Percentiles rank a stretch among this genome's conserved stretches.
phyloP scores from a whole-genome alignment of 2,329 filamentous ascomycete species.

The Hypoxylon rubiginosum region DNA sequence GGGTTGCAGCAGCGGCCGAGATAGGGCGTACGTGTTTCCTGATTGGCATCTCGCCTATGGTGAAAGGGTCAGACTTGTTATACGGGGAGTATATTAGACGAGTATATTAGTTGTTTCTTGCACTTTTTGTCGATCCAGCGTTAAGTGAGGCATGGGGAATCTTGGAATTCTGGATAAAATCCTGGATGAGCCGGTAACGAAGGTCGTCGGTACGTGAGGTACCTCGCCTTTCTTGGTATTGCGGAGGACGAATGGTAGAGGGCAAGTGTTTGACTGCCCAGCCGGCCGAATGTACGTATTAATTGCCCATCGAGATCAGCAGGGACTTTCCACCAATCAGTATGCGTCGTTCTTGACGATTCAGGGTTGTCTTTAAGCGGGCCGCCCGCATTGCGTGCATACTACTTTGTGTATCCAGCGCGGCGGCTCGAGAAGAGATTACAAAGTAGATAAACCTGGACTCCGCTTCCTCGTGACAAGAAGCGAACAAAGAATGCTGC shows the following conservation, averaged over 20 bases:
- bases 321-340: slow-evolving; percentile 22
- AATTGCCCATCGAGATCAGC: slow-evolving; percentile 19
- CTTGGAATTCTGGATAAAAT: slow-evolving; percentile 13
- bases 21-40: slow-evolving; percentile 9
- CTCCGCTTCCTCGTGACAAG: slow-evolving; percentile 20
- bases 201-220: background rate
- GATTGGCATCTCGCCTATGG: slow-evolving; percentile 36
- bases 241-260: slow-evolving; percentile 5
- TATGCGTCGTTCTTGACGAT: background rate
- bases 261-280: slow-evolving; percentile 6
- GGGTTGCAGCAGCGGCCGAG: slow-evolving; percentile 37
- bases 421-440: slow-evolving; percentile 30
- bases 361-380: slow-evolving; percentile 24
- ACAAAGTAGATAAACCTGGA: slow-evolving; percentile 13
- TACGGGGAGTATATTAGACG: slow-evolving; percentile 1
- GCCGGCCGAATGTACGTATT: slow-evolving; percentile 11
- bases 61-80: slow-evolving; percentile 19
- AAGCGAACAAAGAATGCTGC: slow-evolving; percentile 27
- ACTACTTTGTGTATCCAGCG: slow-evolving; percentile 30
- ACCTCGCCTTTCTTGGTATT: background rate
- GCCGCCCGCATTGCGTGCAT: slow-evolving; percentile 39
- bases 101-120: slow-evolving; percentile 7
- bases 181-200: slow-evolving; percentile 9
- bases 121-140: slow-evolving; percentile 23
- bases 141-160: slow-evolving; percentile 20